phyloP scores from a whole-genome alignment of 73 alveolate species.

The Effrenium voratum region DNA sequence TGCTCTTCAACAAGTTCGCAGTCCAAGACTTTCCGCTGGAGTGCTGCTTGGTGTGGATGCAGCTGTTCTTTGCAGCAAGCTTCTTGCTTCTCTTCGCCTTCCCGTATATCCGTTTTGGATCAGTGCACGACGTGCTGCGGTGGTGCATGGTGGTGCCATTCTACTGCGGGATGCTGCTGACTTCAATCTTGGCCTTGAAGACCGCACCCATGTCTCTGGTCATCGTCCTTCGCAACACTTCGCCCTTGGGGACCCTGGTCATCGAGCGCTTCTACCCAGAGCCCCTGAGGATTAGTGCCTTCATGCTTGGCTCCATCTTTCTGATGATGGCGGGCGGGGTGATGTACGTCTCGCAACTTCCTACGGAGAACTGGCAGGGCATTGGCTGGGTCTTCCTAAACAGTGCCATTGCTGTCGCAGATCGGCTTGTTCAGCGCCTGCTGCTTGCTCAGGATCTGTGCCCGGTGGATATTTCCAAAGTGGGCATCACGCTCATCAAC shows the following conservation, averaged over 20 bases:
- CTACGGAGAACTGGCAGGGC: constrained; percentile 30
- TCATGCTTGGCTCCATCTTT: neutral
- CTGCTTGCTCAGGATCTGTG: constrained; percentile 19
- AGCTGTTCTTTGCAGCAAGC: constrained; percentile 23
- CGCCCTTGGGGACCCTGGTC: constrained; percentile 17
- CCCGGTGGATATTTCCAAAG: constrained; percentile 48
- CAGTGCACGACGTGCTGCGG: constrained; percentile 34
- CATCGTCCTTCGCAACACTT: constrained; percentile 30
- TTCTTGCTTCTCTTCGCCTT: neutral
- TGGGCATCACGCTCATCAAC: constrained; percentile 58
- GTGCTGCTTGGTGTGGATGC: constrained; percentile 44
- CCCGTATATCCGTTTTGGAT: constrained; percentile 53
- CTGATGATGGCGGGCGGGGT: constrained; percentile 17
- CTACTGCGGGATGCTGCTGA: constrained; percentile 40
- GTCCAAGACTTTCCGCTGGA: constrained; percentile 26
- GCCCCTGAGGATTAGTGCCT: constrained; percentile 1
- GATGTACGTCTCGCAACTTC: constrained; percentile 65
- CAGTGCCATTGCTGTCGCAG: constrained; percentile 51
- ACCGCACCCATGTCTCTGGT: constrained; percentile 35
- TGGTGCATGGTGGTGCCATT: constrained; percentile 70
- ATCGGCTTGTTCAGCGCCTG: constrained; percentile 50
- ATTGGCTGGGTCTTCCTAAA: constrained; percentile 71
- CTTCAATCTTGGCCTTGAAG: constrained; percentile 21
- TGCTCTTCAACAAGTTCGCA: constrained; percentile 57
- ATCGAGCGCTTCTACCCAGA: constrained; percentile 41